Conservation (phyloP, 2,329 filamentous ascomycete genomes). For the Aureobasidium vineae region DNA sequence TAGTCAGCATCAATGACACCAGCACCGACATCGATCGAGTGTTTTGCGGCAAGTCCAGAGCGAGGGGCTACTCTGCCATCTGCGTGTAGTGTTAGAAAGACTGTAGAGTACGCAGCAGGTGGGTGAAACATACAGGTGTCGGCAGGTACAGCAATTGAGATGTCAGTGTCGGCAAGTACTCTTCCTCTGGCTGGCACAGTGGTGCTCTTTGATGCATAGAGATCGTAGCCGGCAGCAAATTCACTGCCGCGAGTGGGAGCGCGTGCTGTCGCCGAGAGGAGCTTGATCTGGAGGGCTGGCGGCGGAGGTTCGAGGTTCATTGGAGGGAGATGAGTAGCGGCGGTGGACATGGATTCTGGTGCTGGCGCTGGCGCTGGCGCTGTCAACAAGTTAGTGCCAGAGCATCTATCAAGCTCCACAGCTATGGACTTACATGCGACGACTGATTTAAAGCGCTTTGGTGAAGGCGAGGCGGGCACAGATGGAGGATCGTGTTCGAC, state of each 20-base stretch:
- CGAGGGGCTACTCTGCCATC: conserved; percentile 88
- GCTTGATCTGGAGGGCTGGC: conserved; percentile 79
- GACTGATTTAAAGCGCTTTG: conserved; percentile 70
- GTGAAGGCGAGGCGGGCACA: conserved; percentile 68
- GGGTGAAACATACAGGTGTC: conserved; percentile 71
- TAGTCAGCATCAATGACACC: conserved; percentile 99
- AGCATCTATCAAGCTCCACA: background rate
- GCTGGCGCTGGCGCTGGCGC: conserved; percentile 32
- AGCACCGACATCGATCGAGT: conserved; percentile 94
- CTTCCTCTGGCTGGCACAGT: conserved; percentile 79
- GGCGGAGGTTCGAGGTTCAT: conserved; percentile 41
- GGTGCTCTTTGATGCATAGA: conserved; percentile 73
- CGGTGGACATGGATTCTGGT: conserved; percentile 28
- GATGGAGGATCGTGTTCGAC: conserved; percentile 52
- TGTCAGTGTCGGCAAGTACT: conserved; percentile 83
- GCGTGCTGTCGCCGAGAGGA: conserved; percentile 74
- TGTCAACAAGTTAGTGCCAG: conserved; percentile 25
- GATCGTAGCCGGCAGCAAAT: conserved; percentile 89
- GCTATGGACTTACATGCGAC: conserved; percentile 34
- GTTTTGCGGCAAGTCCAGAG: conserved; percentile 86
- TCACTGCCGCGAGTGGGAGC: conserved; percentile 85
- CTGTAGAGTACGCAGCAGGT: background rate
- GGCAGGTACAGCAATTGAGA: conserved; percentile 84
- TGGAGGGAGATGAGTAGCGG: conserved; percentile 33
- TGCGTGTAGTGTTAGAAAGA: conserved; percentile 38